These are phyloP conservation scores for Tilletia walkeri DNA, from an alignment of 1,284 basidiomycete species.

Conservation along the genomic window DNA sequence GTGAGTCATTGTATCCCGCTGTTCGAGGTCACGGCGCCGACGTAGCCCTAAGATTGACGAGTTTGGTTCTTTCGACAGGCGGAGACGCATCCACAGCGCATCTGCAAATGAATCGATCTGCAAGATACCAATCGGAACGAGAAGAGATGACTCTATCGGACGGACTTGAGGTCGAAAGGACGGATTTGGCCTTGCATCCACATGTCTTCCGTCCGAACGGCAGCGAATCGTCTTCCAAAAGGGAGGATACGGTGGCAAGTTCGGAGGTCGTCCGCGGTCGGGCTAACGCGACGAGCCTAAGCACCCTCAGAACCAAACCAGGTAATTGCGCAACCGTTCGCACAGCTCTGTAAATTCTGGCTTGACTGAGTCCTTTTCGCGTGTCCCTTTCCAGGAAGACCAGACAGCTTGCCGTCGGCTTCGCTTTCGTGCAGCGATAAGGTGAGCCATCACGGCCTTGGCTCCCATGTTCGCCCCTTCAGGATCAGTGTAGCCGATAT, in stretches of 20 bases:
- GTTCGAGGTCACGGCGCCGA: not conserved
- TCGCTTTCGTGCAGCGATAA: conserved; percentile 86
- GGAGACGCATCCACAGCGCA: conserved; percentile 83
- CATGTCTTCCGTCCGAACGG: no score
- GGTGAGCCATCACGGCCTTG: not conserved
- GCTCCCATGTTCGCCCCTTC: not conserved
- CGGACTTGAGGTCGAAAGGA: conserved; percentile 48
- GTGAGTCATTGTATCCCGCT: conserved; percentile 59
- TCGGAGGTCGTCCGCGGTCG: conserved; percentile 64
- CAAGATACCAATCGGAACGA: conserved; percentile 69
- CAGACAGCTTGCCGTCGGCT: conserved; percentile 74
- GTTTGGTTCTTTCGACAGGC: conserved; percentile 60
- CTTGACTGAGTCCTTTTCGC: not conserved
- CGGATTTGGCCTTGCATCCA: no score
- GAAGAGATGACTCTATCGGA: conserved; percentile 55
- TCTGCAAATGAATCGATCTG: conserved; percentile 52
- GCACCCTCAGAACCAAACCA: conserved; percentile 82
- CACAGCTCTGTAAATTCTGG: not conserved
- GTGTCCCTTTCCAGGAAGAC: conserved; percentile 59
- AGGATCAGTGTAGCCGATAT: not conserved
- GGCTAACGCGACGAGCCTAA: conserved; percentile 70
- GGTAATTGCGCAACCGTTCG: conserved; percentile 56
- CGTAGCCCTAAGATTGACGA: conserved; percentile 24
- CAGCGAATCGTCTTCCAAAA: no score
- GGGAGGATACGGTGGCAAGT: conserved; percentile 9